A percentile compares a stretch with the other conserved stretches of the same genome.
These are phyloP conservation scores for Tephrocybe sp. DNA, from an alignment of 768 basidiomycete genomes.

Conservation along the genomic window DNA sequence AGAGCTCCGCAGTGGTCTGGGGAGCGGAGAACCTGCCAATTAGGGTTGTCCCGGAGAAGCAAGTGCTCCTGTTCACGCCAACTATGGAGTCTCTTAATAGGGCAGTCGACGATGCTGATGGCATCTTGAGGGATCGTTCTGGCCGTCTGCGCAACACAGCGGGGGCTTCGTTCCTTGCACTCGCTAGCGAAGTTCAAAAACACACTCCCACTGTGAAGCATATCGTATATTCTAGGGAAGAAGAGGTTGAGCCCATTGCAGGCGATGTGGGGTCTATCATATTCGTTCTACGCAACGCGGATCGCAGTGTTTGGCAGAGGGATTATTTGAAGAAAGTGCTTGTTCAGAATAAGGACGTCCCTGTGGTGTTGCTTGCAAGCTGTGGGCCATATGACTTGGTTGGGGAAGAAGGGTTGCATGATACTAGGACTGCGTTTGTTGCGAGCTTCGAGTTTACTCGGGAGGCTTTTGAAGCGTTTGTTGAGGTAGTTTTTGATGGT, in stretches of 20 bases:
- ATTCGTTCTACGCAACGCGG: constrained; percentile 59
- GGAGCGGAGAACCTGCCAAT: constrained; percentile 39
- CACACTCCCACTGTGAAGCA: constrained; percentile 36
- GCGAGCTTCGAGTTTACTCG: constrained; percentile 60
- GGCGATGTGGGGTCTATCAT: constrained; percentile 33
- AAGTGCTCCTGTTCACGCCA: constrained; percentile 53
- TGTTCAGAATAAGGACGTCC: constrained; percentile 17
- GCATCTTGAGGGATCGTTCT: constrained; percentile 35
- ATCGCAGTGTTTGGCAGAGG: constrained; percentile 51
- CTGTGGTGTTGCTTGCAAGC: constrained; percentile 52
- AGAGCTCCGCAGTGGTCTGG: constrained; percentile 45
- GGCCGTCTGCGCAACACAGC: constrained; percentile 55
- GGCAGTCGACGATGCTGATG: constrained; percentile 59
- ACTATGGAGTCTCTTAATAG: constrained; percentile 53
- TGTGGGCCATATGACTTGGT: constrained; percentile 67
- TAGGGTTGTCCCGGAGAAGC: constrained; percentile 17
- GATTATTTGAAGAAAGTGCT: constrained; percentile 32
- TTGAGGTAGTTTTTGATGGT: constrained; percentile 42
- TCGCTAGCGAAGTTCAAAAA: constrained; percentile 38
- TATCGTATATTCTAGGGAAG: constrained; percentile 38
- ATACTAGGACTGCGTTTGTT: constrained; percentile 33
- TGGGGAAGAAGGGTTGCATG: constrained; percentile 21
- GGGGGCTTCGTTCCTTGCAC: constrained; percentile 50
- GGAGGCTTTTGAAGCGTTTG: constrained; percentile 45
- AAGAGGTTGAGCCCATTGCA: constrained; percentile 2